These are phyloP conservation scores for Candida tibetensis DNA, from an alignment of 805 yeast genomes.

Conservation along the genomic window DNA sequence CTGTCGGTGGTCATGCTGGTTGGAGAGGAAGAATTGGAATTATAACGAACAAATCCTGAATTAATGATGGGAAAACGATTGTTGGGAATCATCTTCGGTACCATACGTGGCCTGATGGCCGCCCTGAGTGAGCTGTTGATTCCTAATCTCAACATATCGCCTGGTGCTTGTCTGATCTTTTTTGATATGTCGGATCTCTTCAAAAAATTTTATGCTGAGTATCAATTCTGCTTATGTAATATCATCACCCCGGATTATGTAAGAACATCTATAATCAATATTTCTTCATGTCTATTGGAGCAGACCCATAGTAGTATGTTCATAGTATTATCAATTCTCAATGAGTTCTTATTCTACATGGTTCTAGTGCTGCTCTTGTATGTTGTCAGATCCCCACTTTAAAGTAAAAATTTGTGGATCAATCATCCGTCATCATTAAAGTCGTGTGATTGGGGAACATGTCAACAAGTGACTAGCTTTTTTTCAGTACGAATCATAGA, in stretches of 20 bases:
- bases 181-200: not conserved
- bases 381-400: too few relatives aligned
- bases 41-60: conserved; percentile 19
- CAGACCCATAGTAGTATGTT: too few relatives aligned
- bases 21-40: conserved; percentile 17
- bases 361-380: too few relatives aligned
- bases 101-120: not conserved
- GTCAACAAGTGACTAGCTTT: too few relatives aligned
- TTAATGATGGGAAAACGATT: not conserved
- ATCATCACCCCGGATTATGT: not conserved
- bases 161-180: not conserved
- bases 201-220: not conserved
- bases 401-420: too few relatives aligned
- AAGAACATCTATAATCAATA: too few relatives aligned
- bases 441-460: not conserved
- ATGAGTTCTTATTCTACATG: too few relatives aligned
- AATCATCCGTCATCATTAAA: not conserved
- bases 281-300: too few relatives aligned
- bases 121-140: not conserved
- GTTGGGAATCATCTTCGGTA: not conserved
- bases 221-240: not conserved
- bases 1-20: conserved; percentile 11
- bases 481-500: too few relatives aligned
- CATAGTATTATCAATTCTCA: too few relatives aligned
- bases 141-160: not conserved